Evolutionary conservation across 192 early-diverging fungal genomes (phyloP), one percentile per base, ranked within the genome.

Genomic region (Linnemannia schmuckeri): DNA sequence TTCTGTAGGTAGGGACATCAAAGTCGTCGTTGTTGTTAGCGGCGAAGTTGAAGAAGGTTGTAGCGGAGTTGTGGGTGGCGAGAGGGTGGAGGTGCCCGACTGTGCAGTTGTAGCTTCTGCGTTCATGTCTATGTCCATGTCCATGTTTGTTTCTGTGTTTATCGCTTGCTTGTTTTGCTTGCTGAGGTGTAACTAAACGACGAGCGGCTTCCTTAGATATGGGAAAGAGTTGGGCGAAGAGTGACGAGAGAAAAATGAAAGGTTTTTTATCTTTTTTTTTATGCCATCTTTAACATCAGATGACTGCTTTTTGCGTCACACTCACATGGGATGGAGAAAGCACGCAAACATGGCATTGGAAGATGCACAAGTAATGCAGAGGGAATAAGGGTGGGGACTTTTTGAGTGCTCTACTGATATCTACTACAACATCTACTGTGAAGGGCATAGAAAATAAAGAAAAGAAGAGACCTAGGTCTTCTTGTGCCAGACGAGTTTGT

Each of bases 401-500:
- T 49, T 49, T 3, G 4, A 49, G 18, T 20, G 61, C 33, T 35
- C 61, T 66, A 66, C 3, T 27, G 61, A 13, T 33, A 24, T 63
- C 61, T 63, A 63, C 61, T 18, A 20, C 49, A 52, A 33, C 24
- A 61, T 66, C 9, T 66, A 66, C 61, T 33, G 9, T 66, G 30
- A 9, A n/a, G 57, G 0, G 12, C 61, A 66, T 3, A 15, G 33
- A 17, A 15, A 66, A 33, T 22, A 66, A 35, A 15, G 33, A 66
- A 33, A 63, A 33, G 0, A 66, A 66, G 6, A 35, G 30, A 10
- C 27, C 55, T 75, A 81, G 22, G 80, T 81, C 74, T 86, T 86
- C 75, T 86, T 86, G 79, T 86, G 84, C 84, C 84, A 86, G 13
- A 86, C 84, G 27, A 86, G 63, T 30, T 86, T 86, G 75, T 81